Evolutionary conservation across 768 basidiomycete species (phyloP), one percentile per base, ranked within the genome.

Genomic region (Pisolithus marmoratus): DNA sequence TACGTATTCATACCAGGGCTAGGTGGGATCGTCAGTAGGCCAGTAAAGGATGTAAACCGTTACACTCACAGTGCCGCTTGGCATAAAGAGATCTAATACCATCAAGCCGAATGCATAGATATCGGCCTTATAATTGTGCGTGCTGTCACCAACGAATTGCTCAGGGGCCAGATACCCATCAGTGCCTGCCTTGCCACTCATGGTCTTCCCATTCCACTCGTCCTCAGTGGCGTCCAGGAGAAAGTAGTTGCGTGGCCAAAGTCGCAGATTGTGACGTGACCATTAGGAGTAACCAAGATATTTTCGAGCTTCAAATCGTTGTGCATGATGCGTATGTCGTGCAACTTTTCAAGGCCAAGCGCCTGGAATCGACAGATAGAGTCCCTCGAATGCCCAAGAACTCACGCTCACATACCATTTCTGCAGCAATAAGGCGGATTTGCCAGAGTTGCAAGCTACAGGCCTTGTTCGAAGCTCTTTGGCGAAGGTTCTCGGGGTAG

Each of bases 251-350:
- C 53, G 26, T 65, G 55, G 19, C 58, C 58, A 41, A 58, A 59
- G 38, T 59, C 58, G 27, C 45, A 54, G 22, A 59, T 5, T n/a
- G 44, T 38, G 46, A 58, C 26, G 17, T 59, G 58, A 19, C 58
- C 58, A 20, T 36, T 41, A 5, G 56, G 50, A 48, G 72, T 71
- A 31, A 75, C 63, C 26, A 81, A 60, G 43, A 81, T 69, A 56
- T 80, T 80, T 58, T 81, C 79, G 31, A 76, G 63, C 64, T 81
- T 81, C 56, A 81, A 54, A 58, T 81, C 79, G 20, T 75, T 65
- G 64, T 81, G 78, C 9, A 75, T 66, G 43, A 80, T 61, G 9
- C 67, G 63, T 22, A 51, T 19, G 11, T 41, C 38, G 36, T 59
- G 55, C 11, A 59, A 47, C 14, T 53, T 54, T 48, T 60, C 41